Conservation (phyloP, 305 asterid genomes). For the Rubia peregrina region DNA sequence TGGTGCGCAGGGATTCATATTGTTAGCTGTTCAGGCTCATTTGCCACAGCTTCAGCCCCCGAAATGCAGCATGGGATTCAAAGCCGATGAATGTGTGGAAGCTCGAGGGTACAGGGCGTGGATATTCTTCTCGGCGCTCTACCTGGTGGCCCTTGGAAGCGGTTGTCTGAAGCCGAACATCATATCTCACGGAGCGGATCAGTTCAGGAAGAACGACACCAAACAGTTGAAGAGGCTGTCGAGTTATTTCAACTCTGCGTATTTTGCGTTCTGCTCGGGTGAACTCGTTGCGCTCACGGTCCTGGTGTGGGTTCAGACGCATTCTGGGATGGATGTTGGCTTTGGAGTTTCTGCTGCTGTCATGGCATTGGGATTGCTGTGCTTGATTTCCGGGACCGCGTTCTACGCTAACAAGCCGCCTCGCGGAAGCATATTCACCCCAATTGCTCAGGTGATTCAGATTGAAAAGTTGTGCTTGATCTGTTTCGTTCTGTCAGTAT, state of each 20-base stretch:
- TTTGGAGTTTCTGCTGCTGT: conserved; percentile 67
- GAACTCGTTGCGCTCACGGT: conserved; percentile 61
- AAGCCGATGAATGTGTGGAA: conserved; percentile 26
- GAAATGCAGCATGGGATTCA: conserved; percentile 26
- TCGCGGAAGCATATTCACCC: conserved; percentile 49
- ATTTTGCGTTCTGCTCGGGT: conserved; percentile 59
- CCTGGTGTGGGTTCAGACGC: conserved; percentile 62
- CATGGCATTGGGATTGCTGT: conserved; percentile 48
- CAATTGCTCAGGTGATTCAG: conserved; percentile 28
- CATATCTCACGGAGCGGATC: conserved; percentile 69
- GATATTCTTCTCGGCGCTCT: conserved; percentile 54
- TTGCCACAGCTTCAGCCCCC: conserved; percentile 42
- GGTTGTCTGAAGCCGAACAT: conserved; percentile 64
- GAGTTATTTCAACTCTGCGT: conserved; percentile 62
- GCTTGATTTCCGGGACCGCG: conserved; percentile 44
- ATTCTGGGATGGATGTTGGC: conserved; percentile 61
- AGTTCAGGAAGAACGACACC: conserved; percentile 28
- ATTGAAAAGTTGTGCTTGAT: too few species aligned
- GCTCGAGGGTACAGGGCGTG: conserved; percentile 47
- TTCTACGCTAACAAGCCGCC: conserved; percentile 45
- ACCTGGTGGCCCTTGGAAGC: conserved; percentile 62
- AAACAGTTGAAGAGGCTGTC: conserved; percentile 42
- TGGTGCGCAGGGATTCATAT: conserved; percentile 43
- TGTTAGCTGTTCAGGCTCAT: conserved; percentile 59
- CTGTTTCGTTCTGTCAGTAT: too few species aligned